These are phyloP conservation scores for Epichloe amarillans DNA, from an alignment of 2,329 filamentous ascomycete species.

Conservation along the genomic window DNA sequence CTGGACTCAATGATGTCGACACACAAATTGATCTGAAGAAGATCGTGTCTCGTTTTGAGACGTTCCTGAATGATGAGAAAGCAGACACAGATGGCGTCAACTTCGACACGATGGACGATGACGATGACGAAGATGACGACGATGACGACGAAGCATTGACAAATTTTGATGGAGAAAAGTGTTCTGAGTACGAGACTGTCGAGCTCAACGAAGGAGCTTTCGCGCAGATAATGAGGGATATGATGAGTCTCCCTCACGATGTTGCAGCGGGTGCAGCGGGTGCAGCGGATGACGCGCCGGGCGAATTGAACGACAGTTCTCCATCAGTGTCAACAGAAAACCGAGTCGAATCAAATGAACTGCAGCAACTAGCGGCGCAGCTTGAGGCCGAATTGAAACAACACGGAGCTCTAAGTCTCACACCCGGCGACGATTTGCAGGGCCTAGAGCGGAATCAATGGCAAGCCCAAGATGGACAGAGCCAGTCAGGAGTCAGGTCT, in stretches of 20 bases:
- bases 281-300: not conserved
- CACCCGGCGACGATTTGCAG: constrained; percentile 21
- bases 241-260: constrained; percentile 54
- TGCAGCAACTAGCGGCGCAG: constrained; percentile 49
- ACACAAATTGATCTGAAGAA: constrained; percentile 69
- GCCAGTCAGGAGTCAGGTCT: constrained; percentile 8
- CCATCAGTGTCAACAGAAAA: not conserved
- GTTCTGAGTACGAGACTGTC: constrained; percentile 57
- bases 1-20: constrained; percentile 50
- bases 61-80: constrained; percentile 75
- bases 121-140: constrained; percentile 39
- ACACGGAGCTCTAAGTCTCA: constrained; percentile 24
- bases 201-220: constrained; percentile 81
- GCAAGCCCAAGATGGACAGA: constrained; percentile 7
- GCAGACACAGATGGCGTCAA: constrained; percentile 71
- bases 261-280: not conserved
- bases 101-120: constrained; percentile 55
- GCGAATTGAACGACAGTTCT: not conserved
- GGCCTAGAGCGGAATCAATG: not conserved
- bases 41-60: constrained; percentile 87
- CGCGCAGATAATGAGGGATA: constrained; percentile 75
- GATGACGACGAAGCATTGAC: constrained; percentile 41
- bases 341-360: not conserved
- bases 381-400: constrained; percentile 55
- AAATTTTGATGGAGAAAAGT: not conserved